A percentile compares a stretch with the other conserved stretches of the same genome.
Conservation (phyloP, 2,329 filamentous ascomycete species). For the Aureobasidium sp. region DNA sequence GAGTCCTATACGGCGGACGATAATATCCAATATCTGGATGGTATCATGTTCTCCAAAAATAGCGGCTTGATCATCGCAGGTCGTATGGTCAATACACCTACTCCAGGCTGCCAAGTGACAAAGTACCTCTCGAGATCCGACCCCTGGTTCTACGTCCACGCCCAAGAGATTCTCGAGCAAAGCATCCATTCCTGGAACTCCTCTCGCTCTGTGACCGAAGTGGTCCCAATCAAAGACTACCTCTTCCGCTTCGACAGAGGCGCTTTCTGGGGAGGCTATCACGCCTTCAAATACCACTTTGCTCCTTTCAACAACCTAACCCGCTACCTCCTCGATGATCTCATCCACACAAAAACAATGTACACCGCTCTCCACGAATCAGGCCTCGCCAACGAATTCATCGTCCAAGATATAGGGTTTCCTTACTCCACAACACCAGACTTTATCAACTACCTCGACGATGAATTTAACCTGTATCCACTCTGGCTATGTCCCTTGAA, state of each 20-base stretch:
- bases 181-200: background rate
- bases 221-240: conserved; percentile 43
- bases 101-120: conserved; percentile 23
- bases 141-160: conserved; percentile 68
- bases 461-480: conserved; percentile 43
- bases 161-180: conserved; percentile 30
- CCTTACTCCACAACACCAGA: conserved; percentile 43
- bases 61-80: conserved; percentile 55
- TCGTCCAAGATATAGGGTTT: conserved; percentile 56
- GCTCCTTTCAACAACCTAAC: conserved; percentile 52
- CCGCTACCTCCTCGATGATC: conserved; percentile 48
- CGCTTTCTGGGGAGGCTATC: conserved; percentile 55
- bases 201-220: conserved; percentile 23
- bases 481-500: conserved; percentile 51
- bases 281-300: conserved; percentile 53
- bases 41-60: conserved; percentile 52
- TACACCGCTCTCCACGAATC: conserved; percentile 54
- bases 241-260: conserved; percentile 56
- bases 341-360: conserved; percentile 54
- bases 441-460: conserved; percentile 46
- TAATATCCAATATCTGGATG: conserved; percentile 58
- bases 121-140: conserved; percentile 51
- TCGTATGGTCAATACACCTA: conserved; percentile 32
- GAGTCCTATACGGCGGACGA: conserved; percentile 34
- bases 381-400: conserved; percentile 45